Conservation (phyloP, 164 flowering plant species). For the Magnolia changhungtana region DNA sequence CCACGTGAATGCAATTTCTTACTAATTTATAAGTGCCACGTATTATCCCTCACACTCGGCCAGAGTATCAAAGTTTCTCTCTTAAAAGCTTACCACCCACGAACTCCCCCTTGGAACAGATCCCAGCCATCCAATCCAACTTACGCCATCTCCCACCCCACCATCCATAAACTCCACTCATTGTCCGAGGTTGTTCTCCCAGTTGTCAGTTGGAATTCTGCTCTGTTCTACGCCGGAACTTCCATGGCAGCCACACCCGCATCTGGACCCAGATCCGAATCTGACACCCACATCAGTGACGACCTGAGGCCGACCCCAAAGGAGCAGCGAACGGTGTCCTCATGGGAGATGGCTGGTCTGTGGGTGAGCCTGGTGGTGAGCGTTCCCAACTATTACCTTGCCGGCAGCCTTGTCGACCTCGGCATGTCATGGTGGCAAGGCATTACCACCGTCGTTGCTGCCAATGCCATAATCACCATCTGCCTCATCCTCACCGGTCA, state of each 20-base stretch:
- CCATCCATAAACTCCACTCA: too few relatives aligned
- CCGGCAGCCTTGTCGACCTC: slow-evolving; percentile 83
- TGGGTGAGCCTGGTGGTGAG: slow-evolving; percentile 92
- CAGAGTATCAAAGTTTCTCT: too few relatives aligned
- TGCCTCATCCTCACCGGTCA: slow-evolving; percentile 74
- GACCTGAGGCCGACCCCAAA: slow-evolving; percentile 69
- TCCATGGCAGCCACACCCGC: not conserved
- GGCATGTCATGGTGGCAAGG: slow-evolving; percentile 99
- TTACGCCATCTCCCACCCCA: too few relatives aligned
- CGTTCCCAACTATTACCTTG: slow-evolving; percentile 81
- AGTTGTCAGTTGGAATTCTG: too few relatives aligned
- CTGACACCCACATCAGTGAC: slow-evolving; percentile 47
- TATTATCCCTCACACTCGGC: too few relatives aligned
- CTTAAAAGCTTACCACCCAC: too few relatives aligned
- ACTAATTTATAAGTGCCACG: too few relatives aligned
- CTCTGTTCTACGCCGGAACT: not conserved
- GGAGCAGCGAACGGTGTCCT: slow-evolving; percentile 47
- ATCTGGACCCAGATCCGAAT: not conserved
- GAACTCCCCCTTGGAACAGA: too few relatives aligned
- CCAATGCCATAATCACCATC: slow-evolving; percentile 60
- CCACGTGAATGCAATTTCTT: too few relatives aligned
- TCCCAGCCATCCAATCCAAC: too few relatives aligned
- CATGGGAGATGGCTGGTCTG: slow-evolving; percentile 73
- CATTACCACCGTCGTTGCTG: slow-evolving; percentile 70
- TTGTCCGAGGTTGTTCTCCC: too few relatives aligned